phyloP scores from a whole-genome alignment of 176 grass and related monocot species.

The Zoysia japonica region DNA sequence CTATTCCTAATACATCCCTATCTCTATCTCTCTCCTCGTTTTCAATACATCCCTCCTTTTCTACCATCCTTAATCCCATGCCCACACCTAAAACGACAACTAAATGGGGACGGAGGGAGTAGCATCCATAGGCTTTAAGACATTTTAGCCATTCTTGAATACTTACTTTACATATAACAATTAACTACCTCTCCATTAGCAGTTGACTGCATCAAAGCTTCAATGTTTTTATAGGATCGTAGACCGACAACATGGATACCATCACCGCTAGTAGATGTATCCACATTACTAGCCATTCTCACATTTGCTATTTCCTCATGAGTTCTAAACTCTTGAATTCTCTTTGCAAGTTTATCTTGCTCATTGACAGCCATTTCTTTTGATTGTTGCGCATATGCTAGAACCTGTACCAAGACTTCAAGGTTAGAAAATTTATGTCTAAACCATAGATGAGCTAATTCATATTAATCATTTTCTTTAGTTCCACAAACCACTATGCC shows the following conservation, averaged over 20 bases:
- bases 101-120: neutral
- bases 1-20: too few species aligned
- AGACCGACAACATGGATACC: conserved; percentile 92
- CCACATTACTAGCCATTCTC: conserved; percentile 74
- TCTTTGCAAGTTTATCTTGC: conserved; percentile 94
- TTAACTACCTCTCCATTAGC: conserved; percentile 76
- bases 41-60: too few species aligned
- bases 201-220: conserved; percentile 91
- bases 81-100: too few species aligned
- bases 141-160: neutral
- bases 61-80: too few species aligned
- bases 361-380: conserved; percentile 84
- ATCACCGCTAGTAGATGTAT: conserved; percentile 79
- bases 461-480: conserved; percentile 8
- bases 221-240: conserved; percentile 89
- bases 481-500: conserved; percentile 26
- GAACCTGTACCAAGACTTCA: conserved; percentile 69
- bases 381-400: conserved; percentile 94
- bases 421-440: conserved; percentile 31
- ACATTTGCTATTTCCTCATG: conserved; percentile 75
- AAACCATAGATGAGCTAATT: conserved; percentile 10
- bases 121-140: conserved; percentile 8
- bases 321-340: conserved; percentile 97
- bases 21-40: too few species aligned
- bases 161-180: neutral